A percentile compares a stretch with the other conserved stretches of the same genome.
phyloP scores from a whole-genome alignment of 108 stramenopile genomes.

The Conticribra guillardii region DNA sequence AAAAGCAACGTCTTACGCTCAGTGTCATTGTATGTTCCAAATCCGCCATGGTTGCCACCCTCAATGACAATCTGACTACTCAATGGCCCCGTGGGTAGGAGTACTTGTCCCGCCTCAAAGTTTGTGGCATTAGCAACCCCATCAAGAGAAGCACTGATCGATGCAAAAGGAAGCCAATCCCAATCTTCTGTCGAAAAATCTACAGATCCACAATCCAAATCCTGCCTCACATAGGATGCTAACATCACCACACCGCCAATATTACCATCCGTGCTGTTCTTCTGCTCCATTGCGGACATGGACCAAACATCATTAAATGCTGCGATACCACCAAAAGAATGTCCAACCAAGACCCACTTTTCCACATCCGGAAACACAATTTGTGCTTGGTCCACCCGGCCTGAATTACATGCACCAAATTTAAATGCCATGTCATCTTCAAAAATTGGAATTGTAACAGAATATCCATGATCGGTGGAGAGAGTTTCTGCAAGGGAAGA shows the following conservation, averaged over 20 bases:
- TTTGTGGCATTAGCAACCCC: slow-evolving; percentile 33
- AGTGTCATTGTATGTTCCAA: slow-evolving; percentile 39
- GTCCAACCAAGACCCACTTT: slow-evolving; percentile 43
- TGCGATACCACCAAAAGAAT: slow-evolving; percentile 45
- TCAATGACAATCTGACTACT: slow-evolving; percentile 14
- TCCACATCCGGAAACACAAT: slow-evolving; percentile 25
- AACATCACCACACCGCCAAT: slow-evolving; percentile 41
- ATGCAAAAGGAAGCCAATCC: slow-evolving; percentile 37
- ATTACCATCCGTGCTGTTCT: slow-evolving; percentile 18
- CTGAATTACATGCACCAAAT: slow-evolving; percentile 15
- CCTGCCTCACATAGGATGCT: slow-evolving; percentile 26
- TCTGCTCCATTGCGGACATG: neutral
- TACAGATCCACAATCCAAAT: slow-evolving; percentile 28
- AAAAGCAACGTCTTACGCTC: slow-evolving; percentile 8
- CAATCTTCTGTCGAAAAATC: slow-evolving; percentile 23
- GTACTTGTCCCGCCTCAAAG: slow-evolving; percentile 6
- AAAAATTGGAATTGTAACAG: slow-evolving; percentile 40
- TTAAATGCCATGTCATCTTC: slow-evolving; percentile 24
- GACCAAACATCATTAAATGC: slow-evolving; percentile 28
- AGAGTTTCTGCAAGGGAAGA: slow-evolving; percentile 19
- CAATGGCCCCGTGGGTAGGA: slow-evolving; percentile 2
- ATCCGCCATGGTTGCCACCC: slow-evolving; percentile 43
- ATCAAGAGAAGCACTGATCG: slow-evolving; percentile 33
- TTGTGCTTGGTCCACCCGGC: slow-evolving; percentile 26
- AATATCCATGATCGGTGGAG: slow-evolving; percentile 14